Base-by-base conservation (phyloP, 2,329 filamentous ascomycete species). In the Drechslera avenae region DNA sequence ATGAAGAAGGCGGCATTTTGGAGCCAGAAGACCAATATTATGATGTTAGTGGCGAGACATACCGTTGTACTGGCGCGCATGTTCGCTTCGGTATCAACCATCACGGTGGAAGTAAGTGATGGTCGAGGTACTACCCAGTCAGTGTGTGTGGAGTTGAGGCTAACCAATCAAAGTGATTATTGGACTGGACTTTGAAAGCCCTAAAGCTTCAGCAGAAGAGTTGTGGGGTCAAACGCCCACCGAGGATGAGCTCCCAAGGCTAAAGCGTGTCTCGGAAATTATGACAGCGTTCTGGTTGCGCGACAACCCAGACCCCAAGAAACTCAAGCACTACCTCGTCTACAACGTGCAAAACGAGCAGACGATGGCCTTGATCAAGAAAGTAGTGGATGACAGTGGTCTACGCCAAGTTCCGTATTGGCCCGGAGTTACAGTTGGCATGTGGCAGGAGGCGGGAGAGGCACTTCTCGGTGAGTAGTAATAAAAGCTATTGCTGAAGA, bases 371-470 rank as follows among this genome's bases (percentile, higher is more conserved):
- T 26, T 52, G 14, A 35, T 52, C 9, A 23, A 17, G 5, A 18
- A 19, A 7, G 12, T 34, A 10, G n/a, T 52, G n/a, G 28, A 34
- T 8, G 33, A 26, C 21, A 10, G 26, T 4, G 32, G 28, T 8
- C 41, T 40, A 3, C 8, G 21, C 18, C 18, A 21, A 12, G 13
- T 52, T 7, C 49, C 53, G 10, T 36, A 33, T 13, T 63, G 60
- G 60, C 60, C 60, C 6, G 58, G 58, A 2, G 7, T 50, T 7
- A 35, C 42, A 16, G 41, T 59, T n/a, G 10, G 33, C 9, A 52
- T 52, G 12, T 32, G 37, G 8, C 37, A 26, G 1, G 33, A 56
- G 9, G 55, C 46, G 9, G 54, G 43, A 5, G 9, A 50, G 5
- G 52, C 50, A 17, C 16, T 63, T n/a, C 46, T 61, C 8, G 57